Conservation (phyloP, 495 filamentous ascomycete species). For the Hyaloscypha hepaticicola region DNA sequence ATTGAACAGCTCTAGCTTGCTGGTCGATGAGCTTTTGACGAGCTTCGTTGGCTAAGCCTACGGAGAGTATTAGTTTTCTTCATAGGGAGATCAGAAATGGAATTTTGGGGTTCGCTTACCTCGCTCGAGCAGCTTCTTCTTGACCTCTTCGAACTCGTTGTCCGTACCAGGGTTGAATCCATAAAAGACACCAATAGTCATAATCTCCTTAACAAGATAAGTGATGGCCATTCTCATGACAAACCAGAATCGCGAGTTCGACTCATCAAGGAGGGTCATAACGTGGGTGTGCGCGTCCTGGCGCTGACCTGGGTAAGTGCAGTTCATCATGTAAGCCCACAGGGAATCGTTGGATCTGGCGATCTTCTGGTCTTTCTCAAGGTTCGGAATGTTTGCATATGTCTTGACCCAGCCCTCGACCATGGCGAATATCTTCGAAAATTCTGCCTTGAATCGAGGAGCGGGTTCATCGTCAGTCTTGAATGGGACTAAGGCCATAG, state of each 20-base stretch:
- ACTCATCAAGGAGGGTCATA: slow-evolving; percentile 31
- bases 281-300: slow-evolving; percentile 28
- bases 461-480: neutral
- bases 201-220: slow-evolving; percentile 33
- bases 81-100: neutral
- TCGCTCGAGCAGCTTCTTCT: slow-evolving; percentile 20
- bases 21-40: slow-evolving; percentile 34
- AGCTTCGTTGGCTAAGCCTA: slow-evolving; percentile 28
- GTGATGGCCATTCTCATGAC: slow-evolving; percentile 35
- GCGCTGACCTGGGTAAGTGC: slow-evolving; percentile 21
- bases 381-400: slow-evolving; percentile 26
- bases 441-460: slow-evolving; percentile 13
- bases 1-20: slow-evolving; percentile 22
- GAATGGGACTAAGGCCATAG: slow-evolving; percentile 10
- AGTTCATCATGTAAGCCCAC: slow-evolving; percentile 34
- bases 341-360: slow-evolving; percentile 22
- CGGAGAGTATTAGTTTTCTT: slow-evolving; percentile 7
- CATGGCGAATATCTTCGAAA: slow-evolving; percentile 29
- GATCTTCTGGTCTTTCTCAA: slow-evolving; percentile 18
- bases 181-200: slow-evolving; percentile 30
- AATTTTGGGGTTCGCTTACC: slow-evolving; percentile 2
- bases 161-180: slow-evolving; percentile 19
- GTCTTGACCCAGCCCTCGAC: slow-evolving; percentile 29
- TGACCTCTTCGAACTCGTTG: slow-evolving; percentile 24
- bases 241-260: slow-evolving; percentile 30